Evolutionary conservation across 177 flowering plant genomes (phyloP), one percentile per base, ranked within the genome.

Genomic region (Vitis hybrid): DNA sequence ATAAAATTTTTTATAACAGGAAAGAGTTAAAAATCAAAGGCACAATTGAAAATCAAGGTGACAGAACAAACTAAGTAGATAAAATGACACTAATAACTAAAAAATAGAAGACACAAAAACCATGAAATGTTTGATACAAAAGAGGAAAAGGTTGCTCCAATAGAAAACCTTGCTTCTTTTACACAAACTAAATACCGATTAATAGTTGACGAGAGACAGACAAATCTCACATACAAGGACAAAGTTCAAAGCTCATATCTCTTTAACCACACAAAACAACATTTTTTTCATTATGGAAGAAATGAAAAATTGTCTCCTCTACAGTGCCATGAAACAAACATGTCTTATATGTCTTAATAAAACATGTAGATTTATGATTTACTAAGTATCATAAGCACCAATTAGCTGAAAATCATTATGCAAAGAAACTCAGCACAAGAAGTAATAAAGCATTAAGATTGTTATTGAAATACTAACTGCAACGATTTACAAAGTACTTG

Each of bases 381-480:
- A 60, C 35, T 60, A 27, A 16, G 35, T 13, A 56, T 40, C 6
- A 3, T 19, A 2, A 67, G 18, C 13, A 40, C 62, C 35, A 21
- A 11, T 63, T 14, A 35, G 19, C 52, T 24, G 3, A 21, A 21
- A 6, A 63, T 27, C 30, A 27, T 27, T 18, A 61, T 40, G 64
- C 11, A 32, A 49, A 4, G 15, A 64, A 48, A 19, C 7, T 64
- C 35, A 51, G 13, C 11, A 49, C 7, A 18, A 66, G 16, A 52
- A 60, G 61, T 21, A 60, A 56, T 1, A 19, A 67, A 67, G 15
- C 46, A 56, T n/a, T 67, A 69, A 67, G 40, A 52, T 58, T 75
- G 35, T 74, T 79, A 71, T 81, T 78, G 68, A 75, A 75, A 56
- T 56, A 72, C 76, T 68, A 72, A 72, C 60, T 80, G 74, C 60